Base-by-base conservation (phyloP, 169 alveolate genomes). In the Cryptosporidium muris region DNA sequence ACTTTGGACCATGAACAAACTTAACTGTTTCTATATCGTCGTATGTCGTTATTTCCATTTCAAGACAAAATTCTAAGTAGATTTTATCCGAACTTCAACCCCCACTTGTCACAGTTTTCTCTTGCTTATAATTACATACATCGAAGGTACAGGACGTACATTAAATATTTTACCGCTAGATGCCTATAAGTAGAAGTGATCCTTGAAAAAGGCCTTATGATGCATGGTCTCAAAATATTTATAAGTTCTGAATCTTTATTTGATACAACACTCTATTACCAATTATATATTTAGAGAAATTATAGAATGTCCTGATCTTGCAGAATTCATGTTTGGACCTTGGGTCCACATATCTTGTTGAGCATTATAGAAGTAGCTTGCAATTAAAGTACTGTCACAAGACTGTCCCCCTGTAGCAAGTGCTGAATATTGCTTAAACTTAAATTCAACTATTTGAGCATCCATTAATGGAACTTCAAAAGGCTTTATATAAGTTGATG, bases 271-370 rank as follows among this genome's bases (percentile, higher is more conserved):
- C 25, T 25, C 25, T 25, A 25, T 25, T 11, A 65, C 54, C 4
- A 0, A 34, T 74, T 8, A 74, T 40, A 74, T 74, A 43, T 74
- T 68, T 54, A 74, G 60, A 11, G 45, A 58, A 11, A 68, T 42
- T 16, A 74, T 74, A 5, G 85, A 51, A 48, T 74, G 85, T 5
- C 85, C 85, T 43, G 40, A 74, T 60, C 85, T 74, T 16, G 68
- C 64, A 58, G 48, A 74, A 11, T 40, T 74, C 37, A 74, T 43
- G 16, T 45, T 38, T 7, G 85, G 85, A 8, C 85, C 85, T 16
- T 58, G 9, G 4, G 54, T 63, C 85, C 85, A 74, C 4, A 3
- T 56, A 16, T 74, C 85, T 8, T 74, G 74, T 14, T 74, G 62
- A 34, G 60, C 42, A 51, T 25, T n/a, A 63, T 74, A 74, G 36